Percentiles rank a stretch among this genome's conserved stretches.
Conservation (phyloP, 108 stramenopile species). For the Pseudonitzschia pungens region DNA sequence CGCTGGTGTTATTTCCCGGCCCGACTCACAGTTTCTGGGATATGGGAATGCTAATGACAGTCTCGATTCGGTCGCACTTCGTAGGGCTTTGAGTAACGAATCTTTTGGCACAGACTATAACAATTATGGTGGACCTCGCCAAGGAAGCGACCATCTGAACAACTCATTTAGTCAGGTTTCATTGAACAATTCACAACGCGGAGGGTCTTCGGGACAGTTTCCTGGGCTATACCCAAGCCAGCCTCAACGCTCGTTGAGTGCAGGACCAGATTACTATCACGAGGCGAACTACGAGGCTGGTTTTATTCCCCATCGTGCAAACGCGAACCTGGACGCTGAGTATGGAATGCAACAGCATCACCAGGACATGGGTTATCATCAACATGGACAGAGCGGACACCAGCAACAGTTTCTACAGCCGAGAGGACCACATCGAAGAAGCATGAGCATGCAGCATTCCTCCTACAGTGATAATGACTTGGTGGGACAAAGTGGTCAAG, state of each 20-base stretch:
- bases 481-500: not conserved
- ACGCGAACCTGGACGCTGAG: not conserved
- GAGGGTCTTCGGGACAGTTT: not conserved
- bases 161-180: not conserved
- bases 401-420: not conserved
- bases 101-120: not conserved
- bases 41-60: not conserved
- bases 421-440: constrained; percentile 10
- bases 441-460: constrained; percentile 19
- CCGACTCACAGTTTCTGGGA: not conserved
- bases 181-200: not conserved
- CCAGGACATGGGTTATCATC: constrained; percentile 2
- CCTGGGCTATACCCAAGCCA: constrained; percentile 17
- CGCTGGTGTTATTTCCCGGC: constrained; percentile 36
- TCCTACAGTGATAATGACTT: not conserved
- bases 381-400: not conserved
- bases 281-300: constrained; percentile 11
- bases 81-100: constrained; percentile 4
- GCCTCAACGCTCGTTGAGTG: constrained; percentile 3
- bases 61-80: not conserved
- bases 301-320: constrained; percentile 11
- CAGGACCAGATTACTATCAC: constrained; percentile 2
- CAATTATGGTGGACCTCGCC: not conserved
- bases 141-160: not conserved
- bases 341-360: not conserved